Conservation (phyloP, 208 protist species). For the Leishmania martiniquensis region DNA sequence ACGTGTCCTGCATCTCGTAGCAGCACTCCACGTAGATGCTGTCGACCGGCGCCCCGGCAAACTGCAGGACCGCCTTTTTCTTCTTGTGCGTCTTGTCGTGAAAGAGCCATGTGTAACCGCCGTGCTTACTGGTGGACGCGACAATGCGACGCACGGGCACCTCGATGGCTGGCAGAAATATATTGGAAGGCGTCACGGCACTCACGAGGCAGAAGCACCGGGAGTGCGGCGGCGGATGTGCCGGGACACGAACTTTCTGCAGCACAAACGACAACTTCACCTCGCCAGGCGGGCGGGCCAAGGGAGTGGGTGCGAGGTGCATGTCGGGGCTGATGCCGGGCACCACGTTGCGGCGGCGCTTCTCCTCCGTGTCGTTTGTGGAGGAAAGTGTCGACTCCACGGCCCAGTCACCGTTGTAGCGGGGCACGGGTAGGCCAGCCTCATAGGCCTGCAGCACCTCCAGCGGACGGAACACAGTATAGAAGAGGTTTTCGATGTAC, state of each 20-base stretch:
- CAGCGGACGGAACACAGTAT: conserved; percentile 30
- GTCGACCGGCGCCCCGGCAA: conserved; percentile 43
- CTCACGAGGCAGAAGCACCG: conserved; percentile 81
- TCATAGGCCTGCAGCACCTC: conserved; percentile 39
- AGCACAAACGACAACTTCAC: conserved; percentile 34
- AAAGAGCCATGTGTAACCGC: conserved; percentile 72
- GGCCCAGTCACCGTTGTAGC: conserved; percentile 36
- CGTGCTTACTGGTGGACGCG: conserved; percentile 35
- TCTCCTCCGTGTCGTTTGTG: conserved; percentile 61
- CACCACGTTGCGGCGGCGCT: conserved; percentile 61
- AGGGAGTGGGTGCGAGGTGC: conserved; percentile 15
- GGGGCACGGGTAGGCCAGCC: conserved; percentile 22
- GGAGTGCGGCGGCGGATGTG: conserved; percentile 28
- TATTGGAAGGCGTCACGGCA: conserved; percentile 42
- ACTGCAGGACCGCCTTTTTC: conserved; percentile 32
- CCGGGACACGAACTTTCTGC: conserved; percentile 57
- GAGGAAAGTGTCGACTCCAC: conserved; percentile 53
- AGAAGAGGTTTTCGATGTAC: conserved; percentile 53
- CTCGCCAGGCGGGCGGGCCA: conserved; percentile 16
- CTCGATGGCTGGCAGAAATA: conserved; percentile 62
- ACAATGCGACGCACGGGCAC: conserved; percentile 46
- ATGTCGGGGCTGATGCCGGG: conserved; percentile 36
- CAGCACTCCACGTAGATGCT: conserved; percentile 82
- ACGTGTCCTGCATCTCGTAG: conserved; percentile 47
- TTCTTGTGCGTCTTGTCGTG: conserved; percentile 32